These are phyloP conservation scores for Puccinia hordei DNA, from an alignment of 1,284 basidiomycete genomes.

Conservation along the genomic window DNA sequence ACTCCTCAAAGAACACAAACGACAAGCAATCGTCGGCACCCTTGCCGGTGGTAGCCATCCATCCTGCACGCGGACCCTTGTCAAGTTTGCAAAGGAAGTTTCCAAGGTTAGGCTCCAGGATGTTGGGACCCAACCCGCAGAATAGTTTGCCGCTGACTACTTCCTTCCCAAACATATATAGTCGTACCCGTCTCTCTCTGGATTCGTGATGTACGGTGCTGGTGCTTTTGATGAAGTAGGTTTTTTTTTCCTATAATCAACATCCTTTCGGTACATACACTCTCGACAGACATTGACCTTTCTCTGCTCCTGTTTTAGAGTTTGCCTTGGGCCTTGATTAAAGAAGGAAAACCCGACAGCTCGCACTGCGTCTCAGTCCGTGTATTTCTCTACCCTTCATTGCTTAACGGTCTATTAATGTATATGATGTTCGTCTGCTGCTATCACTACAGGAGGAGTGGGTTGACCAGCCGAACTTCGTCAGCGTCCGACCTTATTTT, in stretches of 20 bases:
- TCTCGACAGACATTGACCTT: not conserved
- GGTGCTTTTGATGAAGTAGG: constrained; percentile 17
- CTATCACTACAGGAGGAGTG: not conserved
- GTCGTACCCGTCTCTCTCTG: constrained; percentile 18
- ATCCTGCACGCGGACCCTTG: constrained; percentile 3
- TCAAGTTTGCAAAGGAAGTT: constrained; percentile 17
- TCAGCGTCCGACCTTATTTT: constrained; percentile 7
- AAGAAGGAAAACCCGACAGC: not conserved
- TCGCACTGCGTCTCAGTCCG: not conserved
- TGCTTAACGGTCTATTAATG: not conserved
- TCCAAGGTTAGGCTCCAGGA: not conserved
- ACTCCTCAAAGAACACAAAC: constrained; percentile 7
- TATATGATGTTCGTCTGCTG: not conserved
- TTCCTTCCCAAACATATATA: not conserved
- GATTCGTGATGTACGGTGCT: constrained; percentile 5
- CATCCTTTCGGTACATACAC: not conserved
- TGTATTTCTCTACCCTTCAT: not conserved
- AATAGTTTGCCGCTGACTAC: not conserved
- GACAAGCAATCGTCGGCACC: constrained; percentile 18
- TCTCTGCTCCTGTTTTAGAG: not conserved
- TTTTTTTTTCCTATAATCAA: too few relatives aligned
- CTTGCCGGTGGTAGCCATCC: constrained; percentile 14
- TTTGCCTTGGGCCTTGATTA: constrained; percentile 13
- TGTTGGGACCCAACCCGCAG: not conserved
- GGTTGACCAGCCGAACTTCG: constrained; percentile 30